phyloP scores from a whole-genome alignment of 1,139 yeast genomes.

The Hyphopichia khmerensis region DNA sequence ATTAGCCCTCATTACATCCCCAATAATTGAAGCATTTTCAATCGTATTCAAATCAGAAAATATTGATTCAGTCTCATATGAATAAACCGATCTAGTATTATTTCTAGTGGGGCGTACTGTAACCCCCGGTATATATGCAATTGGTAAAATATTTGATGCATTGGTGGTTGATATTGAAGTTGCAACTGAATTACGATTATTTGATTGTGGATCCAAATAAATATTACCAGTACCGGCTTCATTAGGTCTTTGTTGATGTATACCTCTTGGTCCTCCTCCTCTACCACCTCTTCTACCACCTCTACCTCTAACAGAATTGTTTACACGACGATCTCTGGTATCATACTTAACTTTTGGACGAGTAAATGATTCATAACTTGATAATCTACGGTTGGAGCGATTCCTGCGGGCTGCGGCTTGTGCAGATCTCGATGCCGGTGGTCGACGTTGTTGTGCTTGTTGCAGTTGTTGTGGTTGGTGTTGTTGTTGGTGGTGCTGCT shows the following conservation, averaged over 20 bases:
- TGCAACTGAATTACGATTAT: slow-evolving; percentile 48
- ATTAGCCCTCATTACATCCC: slow-evolving; percentile 40
- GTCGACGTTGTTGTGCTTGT: background rate
- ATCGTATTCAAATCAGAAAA: slow-evolving; percentile 52
- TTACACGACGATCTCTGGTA: background rate
- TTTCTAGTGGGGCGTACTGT: slow-evolving; percentile 59
- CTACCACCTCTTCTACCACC: slow-evolving; percentile 1
- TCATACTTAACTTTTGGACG: slow-evolving; percentile 29
- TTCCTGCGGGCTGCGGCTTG: background rate
- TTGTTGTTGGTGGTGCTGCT: background rate
- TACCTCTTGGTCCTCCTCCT: background rate
- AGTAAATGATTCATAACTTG: slow-evolving; percentile 48
- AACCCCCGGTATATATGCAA: slow-evolving; percentile 93
- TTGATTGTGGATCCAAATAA: slow-evolving; percentile 11
- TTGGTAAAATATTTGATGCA: slow-evolving; percentile 88
- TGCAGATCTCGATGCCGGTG: background rate
- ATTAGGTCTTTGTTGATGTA: background rate
- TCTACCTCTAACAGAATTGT: slow-evolving; percentile 1
- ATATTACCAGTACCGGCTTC: background rate
- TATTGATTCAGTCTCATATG: slow-evolving; percentile 50
- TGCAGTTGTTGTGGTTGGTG: background rate
- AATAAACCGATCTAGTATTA: slow-evolving; percentile 47
- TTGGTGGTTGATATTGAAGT: slow-evolving; percentile 65
- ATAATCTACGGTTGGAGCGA: slow-evolving; percentile 27
- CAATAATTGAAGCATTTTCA: slow-evolving; percentile 56